Evolutionary conservation across 768 basidiomycete genomes (phyloP).

Genomic region (Mycena polygramma): DNA sequence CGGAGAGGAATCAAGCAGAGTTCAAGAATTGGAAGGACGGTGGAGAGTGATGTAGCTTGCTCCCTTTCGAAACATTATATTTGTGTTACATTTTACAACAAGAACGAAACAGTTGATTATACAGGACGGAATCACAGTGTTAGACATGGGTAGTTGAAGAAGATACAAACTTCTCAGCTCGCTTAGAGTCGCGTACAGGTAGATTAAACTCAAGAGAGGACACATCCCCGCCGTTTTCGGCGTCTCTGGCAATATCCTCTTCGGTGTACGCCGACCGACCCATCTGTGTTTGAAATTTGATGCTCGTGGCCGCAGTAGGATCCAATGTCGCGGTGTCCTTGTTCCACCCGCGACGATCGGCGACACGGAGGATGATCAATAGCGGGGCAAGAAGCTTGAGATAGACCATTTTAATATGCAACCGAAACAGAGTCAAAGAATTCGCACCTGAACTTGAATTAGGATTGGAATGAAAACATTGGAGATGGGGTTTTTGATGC

Average conservation of each 20-base stretch:
- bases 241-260: slow-evolving; percentile 5
- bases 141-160: background rate
- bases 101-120: no score
- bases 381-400: slow-evolving; percentile 29
- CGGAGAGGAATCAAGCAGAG: slow-evolving; percentile 36
- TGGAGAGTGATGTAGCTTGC: no score
- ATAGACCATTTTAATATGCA: background rate
- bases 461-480: slow-evolving; percentile 34
- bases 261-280: slow-evolving; percentile 19
- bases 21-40: slow-evolving; percentile 12
- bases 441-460: slow-evolving; percentile 27
- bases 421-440: background rate
- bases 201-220: background rate
- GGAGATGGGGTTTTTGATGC: slow-evolving; percentile 29
- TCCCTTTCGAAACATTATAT: no score
- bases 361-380: slow-evolving; percentile 32
- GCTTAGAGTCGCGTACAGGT: background rate
- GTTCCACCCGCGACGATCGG: slow-evolving; percentile 30
- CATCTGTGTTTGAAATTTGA: slow-evolving; percentile 15
- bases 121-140: no score
- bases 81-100: no score
- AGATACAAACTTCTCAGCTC: background rate
- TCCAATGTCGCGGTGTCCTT: slow-evolving; percentile 19
- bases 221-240: background rate
- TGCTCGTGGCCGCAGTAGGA: slow-evolving; percentile 5